These are phyloP conservation scores for Herpetomonas samuelpessoai DNA, from an alignment of 208 protist species.

Conservation along the genomic window DNA sequence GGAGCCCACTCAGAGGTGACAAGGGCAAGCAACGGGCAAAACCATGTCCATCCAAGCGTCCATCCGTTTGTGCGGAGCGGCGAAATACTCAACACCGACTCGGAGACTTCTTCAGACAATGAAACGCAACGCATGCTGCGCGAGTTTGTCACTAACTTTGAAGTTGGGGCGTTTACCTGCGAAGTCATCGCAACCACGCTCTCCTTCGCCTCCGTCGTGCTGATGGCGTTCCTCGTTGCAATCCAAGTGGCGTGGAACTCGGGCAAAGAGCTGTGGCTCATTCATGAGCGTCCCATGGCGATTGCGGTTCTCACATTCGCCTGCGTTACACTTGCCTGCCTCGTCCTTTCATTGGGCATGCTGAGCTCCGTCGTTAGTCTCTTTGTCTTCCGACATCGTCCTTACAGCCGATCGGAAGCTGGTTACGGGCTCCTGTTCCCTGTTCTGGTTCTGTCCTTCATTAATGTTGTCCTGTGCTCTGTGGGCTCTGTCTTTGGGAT, in stretches of 20 bases:
- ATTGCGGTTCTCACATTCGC: not conserved
- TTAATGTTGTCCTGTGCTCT: not conserved
- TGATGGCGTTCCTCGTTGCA: not conserved
- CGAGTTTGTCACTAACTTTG: not conserved
- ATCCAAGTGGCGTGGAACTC: not conserved
- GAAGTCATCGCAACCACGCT: not conserved
- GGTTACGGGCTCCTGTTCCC: not conserved
- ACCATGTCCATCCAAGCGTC: too few relatives aligned
- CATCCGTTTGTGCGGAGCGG: too few relatives aligned
- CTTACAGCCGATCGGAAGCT: not conserved
- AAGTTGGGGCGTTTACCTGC: not conserved
- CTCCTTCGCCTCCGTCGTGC: not conserved
- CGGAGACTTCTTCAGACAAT: not conserved
- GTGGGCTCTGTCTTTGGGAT: not conserved
- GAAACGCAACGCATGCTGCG: not conserved
- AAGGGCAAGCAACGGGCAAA: too few relatives aligned
- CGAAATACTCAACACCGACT: too few relatives aligned
- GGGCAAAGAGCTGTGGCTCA: not conserved
- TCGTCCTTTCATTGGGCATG: not conserved
- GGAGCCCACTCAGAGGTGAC: too few relatives aligned
- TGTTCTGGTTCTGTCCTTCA: not conserved
- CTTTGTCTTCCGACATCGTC: not conserved
- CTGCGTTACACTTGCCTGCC: not conserved
- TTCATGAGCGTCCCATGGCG: not conserved
- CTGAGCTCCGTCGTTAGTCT: not conserved